These are phyloP conservation scores for Helianthus tuberosus DNA, from an alignment of 129 eudicot species.

Conservation along the genomic window DNA sequence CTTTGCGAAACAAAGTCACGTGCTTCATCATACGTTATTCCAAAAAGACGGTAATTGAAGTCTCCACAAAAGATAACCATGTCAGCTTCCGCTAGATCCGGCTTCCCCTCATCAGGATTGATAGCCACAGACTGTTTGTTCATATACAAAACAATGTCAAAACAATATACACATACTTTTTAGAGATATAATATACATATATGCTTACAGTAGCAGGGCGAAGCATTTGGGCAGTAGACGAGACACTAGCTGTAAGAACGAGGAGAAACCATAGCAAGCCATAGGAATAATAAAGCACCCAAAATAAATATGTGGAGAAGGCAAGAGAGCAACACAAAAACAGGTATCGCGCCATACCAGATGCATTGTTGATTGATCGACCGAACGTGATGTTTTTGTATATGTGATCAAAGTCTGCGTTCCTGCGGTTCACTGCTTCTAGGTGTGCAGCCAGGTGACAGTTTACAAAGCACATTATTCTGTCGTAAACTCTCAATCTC, in stretches of 20 bases:
- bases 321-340: constrained; percentile 76
- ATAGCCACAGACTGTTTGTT: constrained; percentile 50
- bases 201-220: constrained; percentile 68
- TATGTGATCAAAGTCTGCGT: constrained; percentile 96
- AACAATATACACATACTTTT: not conserved
- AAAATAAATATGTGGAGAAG: constrained; percentile 68
- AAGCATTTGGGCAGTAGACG: constrained; percentile 74
- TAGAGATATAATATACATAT: not conserved
- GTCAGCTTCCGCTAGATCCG: constrained; percentile 96
- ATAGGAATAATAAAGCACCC: constrained; percentile 75
- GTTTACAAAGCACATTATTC: constrained; percentile 87
- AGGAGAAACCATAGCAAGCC: constrained; percentile 70
- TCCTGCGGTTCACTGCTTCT: constrained; percentile 90
- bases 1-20: constrained; percentile 98
- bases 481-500: constrained; percentile 88
- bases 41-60: constrained; percentile 95
- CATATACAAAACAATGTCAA: not conserved
- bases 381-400: constrained; percentile 67
- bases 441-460: constrained; percentile 98
- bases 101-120: constrained; percentile 81
- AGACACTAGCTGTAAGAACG: constrained; percentile 81
- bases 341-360: constrained; percentile 87
- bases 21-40: constrained; percentile 97
- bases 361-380: constrained; percentile 64
- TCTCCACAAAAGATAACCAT: constrained; percentile 87